These are phyloP conservation scores for Phytophthora capsici DNA, from an alignment of 352 stramenopile genomes.

Conservation along the genomic window DNA sequence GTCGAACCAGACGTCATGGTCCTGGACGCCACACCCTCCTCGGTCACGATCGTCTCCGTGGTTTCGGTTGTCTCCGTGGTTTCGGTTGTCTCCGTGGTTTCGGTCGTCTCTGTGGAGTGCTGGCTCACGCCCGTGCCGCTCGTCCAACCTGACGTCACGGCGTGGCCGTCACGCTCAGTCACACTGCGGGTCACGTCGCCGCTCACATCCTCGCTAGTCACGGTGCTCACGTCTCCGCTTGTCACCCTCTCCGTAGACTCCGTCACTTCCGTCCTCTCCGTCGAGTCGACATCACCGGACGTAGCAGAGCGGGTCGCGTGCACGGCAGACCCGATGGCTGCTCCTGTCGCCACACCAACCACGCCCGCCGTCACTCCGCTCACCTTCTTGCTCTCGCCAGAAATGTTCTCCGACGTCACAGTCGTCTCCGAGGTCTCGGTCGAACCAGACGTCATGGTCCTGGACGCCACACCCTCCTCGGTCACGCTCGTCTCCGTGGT, in stretches of 20 bases:
- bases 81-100: not conserved
- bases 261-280: not conserved
- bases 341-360: not conserved
- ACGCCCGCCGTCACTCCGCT: not conserved
- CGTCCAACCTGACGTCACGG: not conserved
- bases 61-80: no score
- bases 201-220: not conserved
- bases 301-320: not conserved
- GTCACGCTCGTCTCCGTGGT: no score
- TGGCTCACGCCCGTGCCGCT: not conserved
- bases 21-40: no score
- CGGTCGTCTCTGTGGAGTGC: not conserved
- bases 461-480: no score
- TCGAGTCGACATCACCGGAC: conserved; percentile 6
- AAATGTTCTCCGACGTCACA: conserved; percentile 2
- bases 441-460: not conserved
- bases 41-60: no score
- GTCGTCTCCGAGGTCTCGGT: conserved; percentile 5
- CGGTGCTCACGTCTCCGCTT: not conserved
- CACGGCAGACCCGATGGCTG: conserved; percentile 6
- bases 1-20: not conserved
- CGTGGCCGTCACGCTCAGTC: conserved; percentile 1
- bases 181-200: conserved; percentile 6
- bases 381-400: not conserved
- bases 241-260: not conserved